Conservation (phyloP, 768 basidiomycete genomes). For the Russula dissimulans region DNA sequence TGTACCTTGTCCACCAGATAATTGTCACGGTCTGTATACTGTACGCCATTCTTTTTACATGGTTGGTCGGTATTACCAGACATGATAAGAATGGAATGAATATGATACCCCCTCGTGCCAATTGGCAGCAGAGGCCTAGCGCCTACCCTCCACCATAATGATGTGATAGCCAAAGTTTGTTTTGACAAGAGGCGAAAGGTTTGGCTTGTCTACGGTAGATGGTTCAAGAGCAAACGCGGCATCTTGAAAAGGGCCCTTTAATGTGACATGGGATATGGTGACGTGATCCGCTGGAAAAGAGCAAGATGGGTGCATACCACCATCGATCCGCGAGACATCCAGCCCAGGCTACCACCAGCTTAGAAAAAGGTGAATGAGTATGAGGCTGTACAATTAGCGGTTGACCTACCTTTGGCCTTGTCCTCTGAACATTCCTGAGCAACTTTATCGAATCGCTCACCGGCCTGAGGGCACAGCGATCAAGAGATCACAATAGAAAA, state of each 20-base stretch:
- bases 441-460: conserved; percentile 78
- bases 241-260: conserved; percentile 68
- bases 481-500: neutral
- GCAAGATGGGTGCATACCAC: conserved; percentile 37
- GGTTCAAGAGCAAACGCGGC: conserved; percentile 77
- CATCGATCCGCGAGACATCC: conserved; percentile 84
- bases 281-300: neutral
- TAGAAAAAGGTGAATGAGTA: conserved; percentile 23
- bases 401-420: conserved; percentile 66
- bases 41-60: conserved; percentile 8
- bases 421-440: conserved; percentile 88
- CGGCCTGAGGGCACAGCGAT: conserved; percentile 42
- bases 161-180: conserved; percentile 82
- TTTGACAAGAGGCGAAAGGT: conserved; percentile 64
- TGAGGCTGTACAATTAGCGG: neutral
- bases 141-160: conserved; percentile 84
- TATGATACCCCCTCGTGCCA: neutral
- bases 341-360: conserved; percentile 83
- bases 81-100: neutral
- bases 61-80: neutral
- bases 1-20: conserved; percentile 17
- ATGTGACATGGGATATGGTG: neutral
- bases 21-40: conserved; percentile 8
- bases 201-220: conserved; percentile 73
- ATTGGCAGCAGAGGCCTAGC: conserved; percentile 25